phyloP scores from a whole-genome alignment of 2,329 filamentous ascomycete species.

The Beauveria asiatica region DNA sequence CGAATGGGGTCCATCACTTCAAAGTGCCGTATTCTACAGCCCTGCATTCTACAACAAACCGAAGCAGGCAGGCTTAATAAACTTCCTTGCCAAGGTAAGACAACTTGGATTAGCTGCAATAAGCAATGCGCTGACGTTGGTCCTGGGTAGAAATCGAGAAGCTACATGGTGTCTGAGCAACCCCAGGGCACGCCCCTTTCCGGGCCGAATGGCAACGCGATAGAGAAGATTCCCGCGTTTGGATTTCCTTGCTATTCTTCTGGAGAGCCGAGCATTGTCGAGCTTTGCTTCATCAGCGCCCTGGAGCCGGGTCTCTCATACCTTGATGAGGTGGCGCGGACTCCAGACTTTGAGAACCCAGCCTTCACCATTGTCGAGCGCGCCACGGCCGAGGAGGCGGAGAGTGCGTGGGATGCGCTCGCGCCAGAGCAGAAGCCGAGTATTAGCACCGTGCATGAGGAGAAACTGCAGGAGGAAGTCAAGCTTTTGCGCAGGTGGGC shows the following conservation, averaged over 20 bases:
- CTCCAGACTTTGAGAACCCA: conserved; percentile 31
- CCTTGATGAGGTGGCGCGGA: conserved; percentile 46
- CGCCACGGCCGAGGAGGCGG: conserved; percentile 15
- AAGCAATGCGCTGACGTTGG: conserved; percentile 10
- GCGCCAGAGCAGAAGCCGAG: conserved; percentile 23
- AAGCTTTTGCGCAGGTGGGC: conserved; percentile 20
- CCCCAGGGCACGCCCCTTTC: conserved; percentile 45
- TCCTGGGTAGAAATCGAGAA: conserved; percentile 43
- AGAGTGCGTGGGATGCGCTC: conserved; percentile 24
- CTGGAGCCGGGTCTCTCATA: conserved; percentile 49
- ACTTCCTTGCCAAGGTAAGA: conserved; percentile 44
- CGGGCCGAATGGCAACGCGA: conserved; percentile 40
- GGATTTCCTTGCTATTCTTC: conserved; percentile 65
- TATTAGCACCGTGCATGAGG: conserved; percentile 15
- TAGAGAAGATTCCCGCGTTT: conserved; percentile 32
- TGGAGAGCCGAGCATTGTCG: conserved; percentile 48
- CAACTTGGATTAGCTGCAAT: conserved; percentile 15
- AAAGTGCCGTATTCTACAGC: conserved; percentile 42
- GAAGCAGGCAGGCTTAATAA: conserved; percentile 27
- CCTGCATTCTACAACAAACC: conserved; percentile 33
- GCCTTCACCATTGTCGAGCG: conserved; percentile 23
- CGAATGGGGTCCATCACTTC: conserved; percentile 33
- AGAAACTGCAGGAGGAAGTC: conserved; percentile 17
- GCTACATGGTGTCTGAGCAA: conserved; percentile 47
- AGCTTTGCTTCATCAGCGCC: conserved; percentile 53